Evolutionary conservation across 805 yeast species (phyloP).

Genomic region (Pichia kluyveri): DNA sequence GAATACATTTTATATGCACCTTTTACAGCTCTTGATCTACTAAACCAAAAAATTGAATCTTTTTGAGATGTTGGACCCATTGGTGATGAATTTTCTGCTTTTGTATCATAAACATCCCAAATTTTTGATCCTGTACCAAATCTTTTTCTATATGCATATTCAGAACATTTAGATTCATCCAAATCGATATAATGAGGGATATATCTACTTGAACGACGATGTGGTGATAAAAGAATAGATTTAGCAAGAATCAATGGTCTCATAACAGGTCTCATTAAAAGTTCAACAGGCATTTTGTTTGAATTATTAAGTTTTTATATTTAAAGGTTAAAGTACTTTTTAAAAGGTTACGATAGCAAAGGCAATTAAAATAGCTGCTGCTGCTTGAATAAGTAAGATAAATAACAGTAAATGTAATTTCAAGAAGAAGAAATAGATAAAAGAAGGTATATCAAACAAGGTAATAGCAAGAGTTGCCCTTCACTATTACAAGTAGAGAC

Average conservation of each 20-base stretch:
- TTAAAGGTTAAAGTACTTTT: background rate
- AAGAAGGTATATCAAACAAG: too few species aligned
- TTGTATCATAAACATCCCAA: conserved; percentile 45
- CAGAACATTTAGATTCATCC: conserved; percentile 26
- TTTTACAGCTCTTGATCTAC: conserved; percentile 56
- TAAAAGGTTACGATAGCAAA: background rate
- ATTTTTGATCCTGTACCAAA: conserved; percentile 55
- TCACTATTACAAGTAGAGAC: too few species aligned
- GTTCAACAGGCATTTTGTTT: conserved; percentile 45
- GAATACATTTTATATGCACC: conserved; percentile 56
- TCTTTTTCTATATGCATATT: conserved; percentile 42
- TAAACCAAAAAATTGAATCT: conserved; percentile 42
- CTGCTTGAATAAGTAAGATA: background rate
- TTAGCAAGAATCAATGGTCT: conserved; percentile 50
- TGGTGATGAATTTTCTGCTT: conserved; percentile 28
- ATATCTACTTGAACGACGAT: conserved; percentile 47
- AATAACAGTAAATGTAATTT: background rate
- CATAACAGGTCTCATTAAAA: conserved; percentile 49
- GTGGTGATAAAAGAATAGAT: conserved; percentile 45
- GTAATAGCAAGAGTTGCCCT: too few species aligned
- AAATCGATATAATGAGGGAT: conserved; percentile 45
- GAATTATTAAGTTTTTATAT: background rate
- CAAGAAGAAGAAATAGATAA: too few species aligned
- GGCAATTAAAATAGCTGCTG: background rate
- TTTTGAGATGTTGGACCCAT: conserved; percentile 34